Conservation (phyloP, 2,329 filamentous ascomycete species). For the Hirsutella thompsonii region DNA sequence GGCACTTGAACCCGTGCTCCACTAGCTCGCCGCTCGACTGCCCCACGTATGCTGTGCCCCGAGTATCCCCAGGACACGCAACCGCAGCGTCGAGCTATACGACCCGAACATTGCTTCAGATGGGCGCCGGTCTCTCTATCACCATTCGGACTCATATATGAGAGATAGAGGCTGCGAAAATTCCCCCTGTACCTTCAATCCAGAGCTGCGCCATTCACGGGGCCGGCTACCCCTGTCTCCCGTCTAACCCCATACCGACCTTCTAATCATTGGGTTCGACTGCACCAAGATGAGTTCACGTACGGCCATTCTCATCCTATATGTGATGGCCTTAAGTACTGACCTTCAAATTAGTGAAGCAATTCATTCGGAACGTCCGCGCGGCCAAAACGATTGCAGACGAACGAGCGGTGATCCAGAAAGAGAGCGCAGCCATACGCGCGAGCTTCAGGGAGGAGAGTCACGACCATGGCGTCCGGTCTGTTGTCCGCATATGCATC, state of each 20-base stretch:
- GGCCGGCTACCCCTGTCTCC: not conserved
- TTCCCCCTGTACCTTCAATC: no score
- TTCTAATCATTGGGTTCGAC: not conserved
- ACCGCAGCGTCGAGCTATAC: not conserved
- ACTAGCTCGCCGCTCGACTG: not conserved
- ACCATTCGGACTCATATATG: not conserved
- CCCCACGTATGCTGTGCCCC: not conserved
- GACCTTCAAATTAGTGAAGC: slow-evolving; percentile 58
- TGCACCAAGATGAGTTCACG: slow-evolving; percentile 23
- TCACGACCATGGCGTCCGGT: slow-evolving; percentile 83
- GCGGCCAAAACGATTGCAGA: slow-evolving; percentile 98
- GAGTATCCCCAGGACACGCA: not conserved
- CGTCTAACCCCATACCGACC: no score
- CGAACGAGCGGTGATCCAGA: slow-evolving; percentile 95
- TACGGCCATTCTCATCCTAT: slow-evolving; percentile 11
- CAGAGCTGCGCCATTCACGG: no score
- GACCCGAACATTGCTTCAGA: not conserved
- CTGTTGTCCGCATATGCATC: slow-evolving; percentile 14
- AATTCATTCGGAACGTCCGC: slow-evolving; percentile 98
- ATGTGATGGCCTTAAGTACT: not conserved
- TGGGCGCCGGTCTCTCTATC: not conserved
- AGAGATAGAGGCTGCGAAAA: no score
- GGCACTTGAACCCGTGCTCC: not conserved
- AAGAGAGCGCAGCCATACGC: slow-evolving; percentile 94
- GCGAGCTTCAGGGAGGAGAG: slow-evolving; percentile 97